Percentiles rank a stretch among this genome's conserved stretches.
These are phyloP conservation scores for Metschnikowia cubensis DNA, from an alignment of 805 yeast genomes.

Conservation along the genomic window DNA sequence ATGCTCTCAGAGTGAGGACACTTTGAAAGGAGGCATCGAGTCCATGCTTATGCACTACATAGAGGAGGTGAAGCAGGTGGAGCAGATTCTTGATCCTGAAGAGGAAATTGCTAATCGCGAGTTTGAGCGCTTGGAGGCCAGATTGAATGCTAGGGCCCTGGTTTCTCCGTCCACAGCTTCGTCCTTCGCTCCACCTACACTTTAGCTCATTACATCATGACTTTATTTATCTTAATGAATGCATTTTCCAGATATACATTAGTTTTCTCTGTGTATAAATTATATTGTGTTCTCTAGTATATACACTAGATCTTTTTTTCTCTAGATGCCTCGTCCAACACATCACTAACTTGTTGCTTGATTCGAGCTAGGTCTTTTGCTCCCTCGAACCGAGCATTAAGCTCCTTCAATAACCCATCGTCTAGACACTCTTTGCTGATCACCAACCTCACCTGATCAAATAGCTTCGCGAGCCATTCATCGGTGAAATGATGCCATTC, in stretches of 20 bases:
- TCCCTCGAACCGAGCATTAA: conserved; percentile 24
- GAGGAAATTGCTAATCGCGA: conserved; percentile 79
- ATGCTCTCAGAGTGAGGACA: conserved; percentile 86
- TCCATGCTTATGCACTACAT: conserved; percentile 96
- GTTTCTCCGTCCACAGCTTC: conserved; percentile 10
- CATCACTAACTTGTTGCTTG: conserved; percentile 14
- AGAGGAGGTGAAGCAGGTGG: conserved; percentile 88
- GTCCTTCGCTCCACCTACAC: conserved; percentile 24
- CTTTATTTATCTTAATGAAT: conserved; percentile 6
- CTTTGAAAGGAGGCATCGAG: conserved; percentile 92
- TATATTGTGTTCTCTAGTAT: background rate
- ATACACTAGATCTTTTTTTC: background rate
- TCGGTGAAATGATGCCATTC: conserved; percentile 30
- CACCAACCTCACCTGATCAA: conserved; percentile 36
- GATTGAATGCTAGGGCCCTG: conserved; percentile 21
- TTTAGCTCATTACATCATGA: conserved; percentile 1
- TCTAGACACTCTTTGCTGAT: conserved; percentile 31
- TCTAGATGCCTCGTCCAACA: conserved; percentile 6
- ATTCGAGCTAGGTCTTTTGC: conserved; percentile 17
- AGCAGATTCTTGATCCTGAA: conserved; percentile 72
- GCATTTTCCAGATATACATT: background rate
- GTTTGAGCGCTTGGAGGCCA: conserved; percentile 76
- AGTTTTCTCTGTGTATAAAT: background rate
- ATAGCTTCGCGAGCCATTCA: conserved; percentile 27
- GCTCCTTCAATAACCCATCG: conserved; percentile 33